Base-by-base conservation (phyloP, 2,329 filamentous ascomycete species). In the Cladophialophora exuberans region DNA sequence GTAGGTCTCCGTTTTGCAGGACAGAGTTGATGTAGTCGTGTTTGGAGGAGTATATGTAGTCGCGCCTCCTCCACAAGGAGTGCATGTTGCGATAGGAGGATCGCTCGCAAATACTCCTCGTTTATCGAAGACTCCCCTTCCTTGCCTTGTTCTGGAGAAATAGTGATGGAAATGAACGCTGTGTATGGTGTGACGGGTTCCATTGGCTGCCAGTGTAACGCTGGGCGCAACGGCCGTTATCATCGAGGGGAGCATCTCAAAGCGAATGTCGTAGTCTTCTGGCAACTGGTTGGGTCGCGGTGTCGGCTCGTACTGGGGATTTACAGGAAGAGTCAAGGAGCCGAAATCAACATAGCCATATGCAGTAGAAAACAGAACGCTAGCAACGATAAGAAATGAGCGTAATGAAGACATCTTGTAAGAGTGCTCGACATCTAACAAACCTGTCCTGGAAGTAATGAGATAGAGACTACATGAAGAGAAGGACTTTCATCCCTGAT, bases 91-190 rank as follows among this genome's bases (percentile, higher is more conserved):
- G 26, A 59, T 47, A 15, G 61, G 59, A 17, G 59, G 56, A 46
- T 60, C 57, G 38, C 41, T 39, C 15, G 61, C 42, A 48, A 63
- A 62, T 4, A 63, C 61, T 18, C 61, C 59, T 26, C 61, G 56
- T 30, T 52, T 61, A 35, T 49, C 46, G 44, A 59, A 60, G 2
- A 62, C 11, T 10, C 59, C 56, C 20, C 46, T 45, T 11, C 56
- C 59, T 41, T 57, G 52, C 6, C 52, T 55, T 31, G 58, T 61
- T 36, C 48, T 55, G 6, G 36, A 49, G 25, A 59, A 59, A 22
- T 60, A 52, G 31, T 59, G 52, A 26, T 62, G 57, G 43, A 55
- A 62, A 30, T 60, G 58, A 13, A 63, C 49, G 31, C 61, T 63
- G 52, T 61, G 62, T 18, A 59, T 41, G 3, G 52, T 63, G n/a